Evolutionary conservation across 208 protist species (phyloP).

Genomic region (Leishmania gerbilli): DNA sequence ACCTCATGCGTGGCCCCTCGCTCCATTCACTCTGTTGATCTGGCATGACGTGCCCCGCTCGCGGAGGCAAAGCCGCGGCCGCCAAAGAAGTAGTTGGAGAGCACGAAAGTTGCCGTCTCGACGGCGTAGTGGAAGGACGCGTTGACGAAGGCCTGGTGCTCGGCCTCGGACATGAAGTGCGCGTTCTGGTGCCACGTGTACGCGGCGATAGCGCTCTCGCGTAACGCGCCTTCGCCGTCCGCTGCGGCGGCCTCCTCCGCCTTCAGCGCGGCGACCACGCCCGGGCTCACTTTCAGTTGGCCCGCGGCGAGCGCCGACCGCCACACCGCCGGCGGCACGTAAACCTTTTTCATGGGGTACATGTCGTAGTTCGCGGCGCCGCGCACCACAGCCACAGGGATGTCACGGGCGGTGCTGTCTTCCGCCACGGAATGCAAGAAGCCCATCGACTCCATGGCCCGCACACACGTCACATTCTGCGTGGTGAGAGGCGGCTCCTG

Average conservation of each 20-base stretch:
- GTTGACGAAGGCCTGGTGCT: slow-evolving; percentile 42
- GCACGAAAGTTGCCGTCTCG: slow-evolving; percentile 48
- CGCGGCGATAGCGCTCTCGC: slow-evolving; percentile 11
- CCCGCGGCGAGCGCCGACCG: slow-evolving; percentile 18
- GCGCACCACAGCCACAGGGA: slow-evolving; percentile 54
- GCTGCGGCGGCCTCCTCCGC: not conserved
- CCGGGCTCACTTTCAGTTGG: slow-evolving; percentile 15
- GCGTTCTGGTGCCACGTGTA: slow-evolving; percentile 60
- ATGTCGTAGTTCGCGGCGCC: slow-evolving; percentile 58
- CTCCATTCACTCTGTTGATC: not conserved
- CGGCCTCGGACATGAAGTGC: slow-evolving; percentile 36
- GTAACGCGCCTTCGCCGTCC: not conserved
- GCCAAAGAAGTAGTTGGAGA: slow-evolving; percentile 70
- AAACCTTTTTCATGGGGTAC: slow-evolving; percentile 53
- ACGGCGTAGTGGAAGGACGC: slow-evolving; percentile 59
- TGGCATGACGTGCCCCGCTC: not conserved
- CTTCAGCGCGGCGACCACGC: slow-evolving; percentile 14
- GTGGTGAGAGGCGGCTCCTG: slow-evolving; percentile 20
- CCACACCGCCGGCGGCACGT: slow-evolving; percentile 33
- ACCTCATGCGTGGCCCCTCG: not conserved
- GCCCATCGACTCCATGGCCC: slow-evolving; percentile 61
- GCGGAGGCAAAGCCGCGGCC: slow-evolving; percentile 26
- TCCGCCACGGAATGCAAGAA: slow-evolving; percentile 37
- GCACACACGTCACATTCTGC: slow-evolving; percentile 55
- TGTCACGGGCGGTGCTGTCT: slow-evolving; percentile 21